Evolutionary conservation across 768 basidiomycete genomes (phyloP).

Genomic region (Rhodotorula taiwanensis): DNA sequence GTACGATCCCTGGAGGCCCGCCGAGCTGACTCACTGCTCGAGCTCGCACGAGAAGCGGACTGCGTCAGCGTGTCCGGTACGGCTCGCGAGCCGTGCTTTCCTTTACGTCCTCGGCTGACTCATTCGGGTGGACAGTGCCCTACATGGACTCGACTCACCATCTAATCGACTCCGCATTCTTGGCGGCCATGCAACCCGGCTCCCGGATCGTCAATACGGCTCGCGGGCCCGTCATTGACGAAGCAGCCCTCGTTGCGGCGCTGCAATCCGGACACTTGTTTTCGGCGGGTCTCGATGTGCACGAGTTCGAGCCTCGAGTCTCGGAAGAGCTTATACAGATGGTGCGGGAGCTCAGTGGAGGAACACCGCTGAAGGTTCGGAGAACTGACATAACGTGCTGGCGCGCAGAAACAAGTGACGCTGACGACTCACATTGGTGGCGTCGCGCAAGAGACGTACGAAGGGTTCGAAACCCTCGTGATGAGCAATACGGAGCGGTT

Average conservation of each 20-base stretch:
- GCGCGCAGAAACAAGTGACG: neutral
- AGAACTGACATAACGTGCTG: too few species aligned
- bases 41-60: neutral
- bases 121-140: neutral
- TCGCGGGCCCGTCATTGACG: slow-evolving; percentile 41
- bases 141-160: slow-evolving; percentile 6
- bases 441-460: slow-evolving; percentile 1
- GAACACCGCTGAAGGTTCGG: too few species aligned
- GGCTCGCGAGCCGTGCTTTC: neutral
- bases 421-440: slow-evolving; percentile 10
- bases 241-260: slow-evolving; percentile 44
- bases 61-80: slow-evolving; percentile 4
- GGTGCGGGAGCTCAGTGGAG: too few species aligned
- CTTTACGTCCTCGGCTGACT: neutral
- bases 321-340: slow-evolving; percentile 5
- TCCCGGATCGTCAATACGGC: slow-evolving; percentile 28
- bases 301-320: slow-evolving; percentile 44
- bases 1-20: neutral
- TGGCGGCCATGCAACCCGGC: neutral
- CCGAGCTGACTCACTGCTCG: neutral
- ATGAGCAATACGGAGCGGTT: neutral
- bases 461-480: slow-evolving; percentile 1
- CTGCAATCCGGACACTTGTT: slow-evolving; percentile 44
- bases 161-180: neutral
- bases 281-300: slow-evolving; percentile 46